Conservation (phyloP, 2,329 filamentous ascomycete species). For the Rosellinia necatrix region DNA sequence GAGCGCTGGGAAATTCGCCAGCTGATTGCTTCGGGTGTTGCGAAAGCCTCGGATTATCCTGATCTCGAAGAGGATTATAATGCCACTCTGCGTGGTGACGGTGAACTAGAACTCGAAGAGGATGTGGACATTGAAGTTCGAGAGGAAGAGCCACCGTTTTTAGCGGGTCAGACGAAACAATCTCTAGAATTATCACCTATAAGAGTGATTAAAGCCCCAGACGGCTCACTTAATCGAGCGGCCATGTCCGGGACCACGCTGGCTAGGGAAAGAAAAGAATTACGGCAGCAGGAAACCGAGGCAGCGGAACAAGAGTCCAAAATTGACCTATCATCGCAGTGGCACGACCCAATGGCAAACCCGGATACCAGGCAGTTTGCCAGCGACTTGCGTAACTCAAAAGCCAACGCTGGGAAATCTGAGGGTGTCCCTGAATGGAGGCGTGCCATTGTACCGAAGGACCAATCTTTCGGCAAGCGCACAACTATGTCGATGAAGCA, state of each 20-base stretch:
- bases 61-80: constrained; percentile 95
- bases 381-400: constrained; percentile 75
- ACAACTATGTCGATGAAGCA: constrained; percentile 94
- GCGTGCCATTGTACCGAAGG: constrained; percentile 76
- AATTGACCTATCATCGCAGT: constrained; percentile 85
- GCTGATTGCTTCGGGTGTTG: constrained; percentile 91
- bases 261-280: constrained; percentile 86
- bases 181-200: constrained; percentile 95
- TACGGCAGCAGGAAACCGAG: constrained; percentile 86
- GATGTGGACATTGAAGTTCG: constrained; percentile 96
- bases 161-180: constrained; percentile 95
- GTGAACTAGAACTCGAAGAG: constrained; percentile 88
- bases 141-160: constrained; percentile 94
- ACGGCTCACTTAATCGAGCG: constrained; percentile 95
- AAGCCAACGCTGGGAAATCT: constrained; percentile 59
- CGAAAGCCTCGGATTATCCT: constrained; percentile 90
- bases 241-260: constrained; percentile 91
- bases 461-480: constrained; percentile 80
- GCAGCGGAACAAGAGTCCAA: constrained; percentile 75
- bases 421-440: constrained; percentile 93
- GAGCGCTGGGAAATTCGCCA: constrained; percentile 98
- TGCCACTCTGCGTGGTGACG: constrained; percentile 82
- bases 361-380: constrained; percentile 88
- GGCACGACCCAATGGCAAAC: constrained; percentile 95
- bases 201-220: constrained; percentile 93